A percentile compares a stretch with the other conserved stretches of the same genome.
Conservation (phyloP, 495 filamentous ascomycete species). For the Hypoxylon crocopeplum region DNA sequence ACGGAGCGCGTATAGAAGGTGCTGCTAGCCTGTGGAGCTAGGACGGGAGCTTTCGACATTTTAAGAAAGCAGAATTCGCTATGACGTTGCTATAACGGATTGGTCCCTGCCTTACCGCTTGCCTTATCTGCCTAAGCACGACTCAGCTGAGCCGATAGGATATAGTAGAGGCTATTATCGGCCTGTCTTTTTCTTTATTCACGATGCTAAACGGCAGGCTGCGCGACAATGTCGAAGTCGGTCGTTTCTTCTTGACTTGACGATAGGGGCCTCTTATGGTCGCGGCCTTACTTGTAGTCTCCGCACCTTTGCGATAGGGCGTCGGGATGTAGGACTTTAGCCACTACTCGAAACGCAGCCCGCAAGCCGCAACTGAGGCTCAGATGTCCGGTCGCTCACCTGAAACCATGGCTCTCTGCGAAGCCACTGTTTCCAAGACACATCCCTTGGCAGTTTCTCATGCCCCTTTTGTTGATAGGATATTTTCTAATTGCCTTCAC, state of each 20-base stretch:
- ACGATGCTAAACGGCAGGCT: conserved; percentile 7
- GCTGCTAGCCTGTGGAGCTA: conserved; percentile 20
- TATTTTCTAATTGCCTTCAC: neutral
- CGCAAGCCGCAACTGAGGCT: conserved; percentile 30
- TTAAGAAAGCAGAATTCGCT: conserved; percentile 16
- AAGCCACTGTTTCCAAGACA: conserved; percentile 4
- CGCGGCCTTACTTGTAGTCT: conserved; percentile 13
- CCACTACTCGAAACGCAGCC: conserved; percentile 27
- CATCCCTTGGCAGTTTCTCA: conserved; percentile 3
- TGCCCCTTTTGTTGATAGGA: conserved; percentile 1
- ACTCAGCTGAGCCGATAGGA: neutral
- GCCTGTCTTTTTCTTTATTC: neutral
- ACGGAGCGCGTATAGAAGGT: conserved; percentile 9
- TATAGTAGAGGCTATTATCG: neutral
- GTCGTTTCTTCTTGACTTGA: conserved; percentile 2
- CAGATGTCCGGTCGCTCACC: conserved; percentile 20
- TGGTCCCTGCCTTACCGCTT: conserved; percentile 5
- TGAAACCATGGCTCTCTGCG: conserved; percentile 29
- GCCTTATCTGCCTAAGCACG: conserved; percentile 3
- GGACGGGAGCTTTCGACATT: conserved; percentile 15
- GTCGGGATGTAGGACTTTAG: conserved; percentile 14
- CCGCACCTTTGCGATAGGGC: conserved; percentile 5
- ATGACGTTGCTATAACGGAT: conserved; percentile 25
- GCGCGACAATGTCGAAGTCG: conserved; percentile 13
- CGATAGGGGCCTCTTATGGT: neutral